Evolutionary conservation across 768 basidiomycete species (phyloP).

Genomic region (Boletus fagicola): DNA sequence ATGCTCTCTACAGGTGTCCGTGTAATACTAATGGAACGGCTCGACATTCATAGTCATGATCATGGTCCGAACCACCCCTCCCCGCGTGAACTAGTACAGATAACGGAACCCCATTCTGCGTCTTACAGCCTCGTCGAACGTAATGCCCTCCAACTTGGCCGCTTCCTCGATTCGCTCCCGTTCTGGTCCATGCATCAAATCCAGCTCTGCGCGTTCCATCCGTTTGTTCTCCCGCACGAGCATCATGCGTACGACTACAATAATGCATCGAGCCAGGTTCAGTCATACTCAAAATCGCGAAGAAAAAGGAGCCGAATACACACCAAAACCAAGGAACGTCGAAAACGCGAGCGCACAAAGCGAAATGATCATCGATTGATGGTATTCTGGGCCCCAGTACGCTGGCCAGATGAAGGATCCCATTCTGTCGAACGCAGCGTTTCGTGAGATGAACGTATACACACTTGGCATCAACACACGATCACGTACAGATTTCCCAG

Average conservation of each 20-base stretch:
- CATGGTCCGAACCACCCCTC: neutral
- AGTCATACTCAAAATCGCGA: neutral
- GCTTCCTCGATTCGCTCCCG: slow-evolving; percentile 54
- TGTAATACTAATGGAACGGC: neutral
- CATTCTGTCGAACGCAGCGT: slow-evolving; percentile 38
- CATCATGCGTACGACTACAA: slow-evolving; percentile 39
- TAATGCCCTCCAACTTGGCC: slow-evolving; percentile 56
- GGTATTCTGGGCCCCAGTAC: slow-evolving; percentile 59
- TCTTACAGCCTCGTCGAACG: slow-evolving; percentile 58
- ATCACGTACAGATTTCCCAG: slow-evolving; percentile 53
- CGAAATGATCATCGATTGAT: slow-evolving; percentile 58
- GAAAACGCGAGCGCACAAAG: slow-evolving; percentile 36
- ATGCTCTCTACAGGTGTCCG: neutral
- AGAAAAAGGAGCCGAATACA: neutral
- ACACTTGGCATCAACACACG: neutral
- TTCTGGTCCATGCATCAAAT: slow-evolving; percentile 43
- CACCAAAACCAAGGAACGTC: slow-evolving; percentile 37
- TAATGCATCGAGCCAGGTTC: neutral
- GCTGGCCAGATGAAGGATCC: slow-evolving; percentile 63
- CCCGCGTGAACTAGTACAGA: slow-evolving; percentile 40
- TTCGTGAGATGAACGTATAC: neutral
- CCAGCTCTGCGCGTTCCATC: slow-evolving; percentile 49
- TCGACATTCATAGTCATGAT: neutral
- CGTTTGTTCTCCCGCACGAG: slow-evolving; percentile 50
- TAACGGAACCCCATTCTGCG: slow-evolving; percentile 59